These are phyloP conservation scores for Trichoderma brevicompactum DNA, from an alignment of 2,329 filamentous ascomycete species.

Conservation along the genomic window DNA sequence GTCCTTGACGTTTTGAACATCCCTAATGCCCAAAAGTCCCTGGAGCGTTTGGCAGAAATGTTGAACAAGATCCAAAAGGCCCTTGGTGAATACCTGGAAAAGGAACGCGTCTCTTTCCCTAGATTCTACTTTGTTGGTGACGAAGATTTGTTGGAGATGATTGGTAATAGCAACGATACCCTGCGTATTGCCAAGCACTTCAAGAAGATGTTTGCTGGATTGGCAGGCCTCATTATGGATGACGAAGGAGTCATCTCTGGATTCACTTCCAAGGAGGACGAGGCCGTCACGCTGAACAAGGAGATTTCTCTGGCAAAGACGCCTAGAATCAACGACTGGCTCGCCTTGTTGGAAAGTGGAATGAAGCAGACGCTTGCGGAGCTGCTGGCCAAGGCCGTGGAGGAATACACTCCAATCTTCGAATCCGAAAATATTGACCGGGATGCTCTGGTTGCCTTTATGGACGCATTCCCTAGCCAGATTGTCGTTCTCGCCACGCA, in stretches of 20 bases:
- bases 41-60: slow-evolving; percentile 94
- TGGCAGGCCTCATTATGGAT: slow-evolving; percentile 88
- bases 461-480: slow-evolving; percentile 85
- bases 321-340: slow-evolving; percentile 97
- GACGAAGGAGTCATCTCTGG: slow-evolving; percentile 88
- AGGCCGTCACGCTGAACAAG: slow-evolving; percentile 83
- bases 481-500: slow-evolving; percentile 95
- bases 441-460: slow-evolving; percentile 75
- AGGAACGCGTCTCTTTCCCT: slow-evolving; percentile 95
- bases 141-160: slow-evolving; percentile 97
- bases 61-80: slow-evolving; percentile 99
- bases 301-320: slow-evolving; percentile 92
- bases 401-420: slow-evolving; percentile 80
- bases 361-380: slow-evolving; percentile 96
- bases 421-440: slow-evolving; percentile 71
- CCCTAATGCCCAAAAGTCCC: slow-evolving; percentile 89
- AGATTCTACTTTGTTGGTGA: slow-evolving; percentile 99
- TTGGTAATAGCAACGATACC: slow-evolving; percentile 98
- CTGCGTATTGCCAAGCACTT: slow-evolving; percentile 97
- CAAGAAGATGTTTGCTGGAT: slow-evolving; percentile 99
- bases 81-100: slow-evolving; percentile 95
- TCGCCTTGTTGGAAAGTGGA: slow-evolving; percentile 86
- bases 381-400: slow-evolving; percentile 81
- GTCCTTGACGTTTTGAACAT: slow-evolving; percentile 97
- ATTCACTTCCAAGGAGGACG: slow-evolving; percentile 93